Evolutionary conservation across 2,329 filamentous ascomycete genomes (phyloP).

Genomic region (Penicillium sp.): DNA sequence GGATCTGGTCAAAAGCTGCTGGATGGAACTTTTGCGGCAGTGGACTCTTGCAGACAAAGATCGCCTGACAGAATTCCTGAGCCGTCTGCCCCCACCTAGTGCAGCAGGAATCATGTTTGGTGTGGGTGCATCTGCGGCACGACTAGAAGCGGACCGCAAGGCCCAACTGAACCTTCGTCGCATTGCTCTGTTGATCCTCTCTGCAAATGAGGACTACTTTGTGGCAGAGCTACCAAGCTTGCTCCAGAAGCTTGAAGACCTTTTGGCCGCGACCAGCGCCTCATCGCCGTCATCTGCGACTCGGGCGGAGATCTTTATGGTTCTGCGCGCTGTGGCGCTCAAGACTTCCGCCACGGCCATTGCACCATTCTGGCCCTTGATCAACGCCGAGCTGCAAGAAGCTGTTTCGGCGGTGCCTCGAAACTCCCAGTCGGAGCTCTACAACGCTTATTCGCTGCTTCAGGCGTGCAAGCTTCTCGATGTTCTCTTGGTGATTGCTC

Average conservation of each 20-base stretch:
- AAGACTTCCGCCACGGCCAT: conserved; percentile 78
- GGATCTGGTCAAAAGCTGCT: conserved; percentile 67
- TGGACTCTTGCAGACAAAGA: conserved; percentile 89
- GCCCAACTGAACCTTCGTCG: conserved; percentile 87
- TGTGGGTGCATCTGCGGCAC: conserved; percentile 90
- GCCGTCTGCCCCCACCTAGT: conserved; percentile 77
- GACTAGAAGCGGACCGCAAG: conserved; percentile 91
- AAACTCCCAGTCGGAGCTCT: conserved; percentile 71
- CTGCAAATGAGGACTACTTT: conserved; percentile 76
- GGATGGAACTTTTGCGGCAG: conserved; percentile 81
- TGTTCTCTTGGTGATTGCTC: conserved; percentile 78
- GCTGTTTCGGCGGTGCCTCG: conserved; percentile 75
- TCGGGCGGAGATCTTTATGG: conserved; percentile 84
- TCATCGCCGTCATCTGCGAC: conserved; percentile 92
- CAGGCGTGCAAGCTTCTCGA: conserved; percentile 96
- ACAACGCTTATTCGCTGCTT: conserved; percentile 73
- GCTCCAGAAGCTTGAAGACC: conserved; percentile 81
- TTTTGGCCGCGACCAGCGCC: conserved; percentile 78
- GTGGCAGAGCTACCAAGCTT: conserved; percentile 72
- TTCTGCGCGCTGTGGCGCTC: conserved; percentile 78
- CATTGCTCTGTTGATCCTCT: conserved; percentile 76
- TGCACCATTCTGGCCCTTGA: conserved; percentile 82
- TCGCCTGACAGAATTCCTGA: conserved; percentile 76
- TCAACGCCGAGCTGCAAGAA: conserved; percentile 82
- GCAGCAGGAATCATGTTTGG: conserved; percentile 97